Evolutionary conservation across 2,329 filamentous ascomycete genomes (phyloP).

Genomic region (Monilinia polystroma): DNA sequence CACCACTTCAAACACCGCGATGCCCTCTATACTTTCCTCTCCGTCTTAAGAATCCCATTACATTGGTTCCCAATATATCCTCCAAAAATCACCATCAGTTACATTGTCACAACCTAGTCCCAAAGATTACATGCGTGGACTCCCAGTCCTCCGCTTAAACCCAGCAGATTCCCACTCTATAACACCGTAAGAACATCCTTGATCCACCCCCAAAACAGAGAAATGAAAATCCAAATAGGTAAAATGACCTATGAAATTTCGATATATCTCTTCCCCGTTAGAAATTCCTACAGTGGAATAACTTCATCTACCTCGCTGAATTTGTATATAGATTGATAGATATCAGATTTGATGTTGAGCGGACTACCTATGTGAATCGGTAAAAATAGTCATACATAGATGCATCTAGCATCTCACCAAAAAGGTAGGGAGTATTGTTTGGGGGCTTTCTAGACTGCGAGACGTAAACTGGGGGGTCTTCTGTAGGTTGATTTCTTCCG

Average conservation of each 20-base stretch:
- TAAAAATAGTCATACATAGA: not conserved
- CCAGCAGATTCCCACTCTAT: constrained; percentile 1
- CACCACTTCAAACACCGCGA: too few species aligned
- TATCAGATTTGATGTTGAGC: not conserved
- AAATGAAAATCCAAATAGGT: not conserved
- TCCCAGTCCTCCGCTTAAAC: constrained; percentile 8
- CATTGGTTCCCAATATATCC: too few species aligned
- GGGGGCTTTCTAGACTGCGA: not conserved
- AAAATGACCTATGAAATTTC: not conserved
- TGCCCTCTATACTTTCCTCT: too few species aligned
- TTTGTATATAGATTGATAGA: not conserved
- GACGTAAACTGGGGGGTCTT: not conserved
- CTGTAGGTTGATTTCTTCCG: not conserved
- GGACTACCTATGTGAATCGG: not conserved
- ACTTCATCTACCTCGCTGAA: not conserved
- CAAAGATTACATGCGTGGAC: not conserved
- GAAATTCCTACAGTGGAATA: not conserved
- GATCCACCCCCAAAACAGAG: not conserved
- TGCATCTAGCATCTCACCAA: not conserved
- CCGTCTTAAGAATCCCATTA: too few species aligned
- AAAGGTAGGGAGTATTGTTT: not conserved
- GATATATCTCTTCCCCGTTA: not conserved
- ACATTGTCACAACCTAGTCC: too few species aligned
- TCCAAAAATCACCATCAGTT: too few species aligned
- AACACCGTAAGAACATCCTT: not conserved